Evolutionary conservation across 192 early-diverging fungal species (phyloP).

Genomic region (Ramicandelaber brevisporus): DNA sequence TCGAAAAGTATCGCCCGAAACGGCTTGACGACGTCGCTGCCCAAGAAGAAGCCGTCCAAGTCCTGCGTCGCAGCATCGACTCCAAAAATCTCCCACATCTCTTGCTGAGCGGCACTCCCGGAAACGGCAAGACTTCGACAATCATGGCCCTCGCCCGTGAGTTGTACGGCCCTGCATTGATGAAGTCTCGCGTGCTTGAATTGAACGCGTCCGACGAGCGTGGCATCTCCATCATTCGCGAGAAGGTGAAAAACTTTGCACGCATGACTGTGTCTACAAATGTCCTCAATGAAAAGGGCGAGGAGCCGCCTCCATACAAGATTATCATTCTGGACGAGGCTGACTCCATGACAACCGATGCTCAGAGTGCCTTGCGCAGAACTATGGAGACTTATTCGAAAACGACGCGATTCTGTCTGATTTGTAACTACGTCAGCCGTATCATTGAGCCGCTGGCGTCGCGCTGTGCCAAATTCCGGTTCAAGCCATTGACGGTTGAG

Average conservation of each 20-base stretch:
- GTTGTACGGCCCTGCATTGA: constrained; percentile 41
- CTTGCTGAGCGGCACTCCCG: constrained; percentile 92
- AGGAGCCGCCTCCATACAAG: constrained; percentile 63
- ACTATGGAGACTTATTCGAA: constrained; percentile 90
- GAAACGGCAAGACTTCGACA: constrained; percentile 92
- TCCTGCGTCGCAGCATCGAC: constrained; percentile 58
- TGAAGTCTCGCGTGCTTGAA: constrained; percentile 62
- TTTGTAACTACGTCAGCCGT: constrained; percentile 26
- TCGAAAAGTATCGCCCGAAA: constrained; percentile 88
- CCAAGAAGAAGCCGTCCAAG: constrained; percentile 69
- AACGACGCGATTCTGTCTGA: constrained; percentile 80
- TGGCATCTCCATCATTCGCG: constrained; percentile 78
- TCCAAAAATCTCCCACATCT: constrained; percentile 87
- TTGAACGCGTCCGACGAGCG: constrained; percentile 94
- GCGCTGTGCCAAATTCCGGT: constrained; percentile 89
- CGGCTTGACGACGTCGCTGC: constrained; percentile 65
- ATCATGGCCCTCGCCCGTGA: constrained; percentile 61
- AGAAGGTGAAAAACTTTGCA: constrained; percentile 88
- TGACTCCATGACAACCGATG: constrained; percentile 86
- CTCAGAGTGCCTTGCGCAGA: constrained; percentile 72
- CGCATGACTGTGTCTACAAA: constrained; percentile 22
- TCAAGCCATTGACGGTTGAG: constrained; percentile 45
- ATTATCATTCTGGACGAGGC: constrained; percentile 94
- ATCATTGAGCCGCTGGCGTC: constrained; percentile 87
- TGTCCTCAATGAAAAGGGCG: neutral